These are phyloP conservation scores for Medicago lupulina DNA, from an alignment of 306 rosid genomes.

Conservation along the genomic window DNA sequence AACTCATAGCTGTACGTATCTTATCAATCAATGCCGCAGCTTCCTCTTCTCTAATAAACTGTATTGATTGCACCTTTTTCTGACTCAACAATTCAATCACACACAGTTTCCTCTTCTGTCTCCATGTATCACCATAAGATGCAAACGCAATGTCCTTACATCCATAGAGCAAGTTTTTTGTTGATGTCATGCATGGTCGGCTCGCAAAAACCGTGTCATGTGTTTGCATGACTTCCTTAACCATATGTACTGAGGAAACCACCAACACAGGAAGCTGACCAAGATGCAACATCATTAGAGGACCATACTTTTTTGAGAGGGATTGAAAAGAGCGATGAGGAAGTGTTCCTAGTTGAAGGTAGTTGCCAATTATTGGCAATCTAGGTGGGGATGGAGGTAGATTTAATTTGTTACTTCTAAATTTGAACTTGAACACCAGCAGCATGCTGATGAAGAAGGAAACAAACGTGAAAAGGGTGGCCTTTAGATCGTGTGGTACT, in stretches of 20 bases:
- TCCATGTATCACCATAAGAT: constrained; percentile 44
- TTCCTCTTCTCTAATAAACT: constrained; percentile 42
- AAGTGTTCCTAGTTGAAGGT: constrained; percentile 42
- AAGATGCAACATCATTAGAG: constrained; percentile 30
- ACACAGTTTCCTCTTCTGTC: constrained; percentile 46
- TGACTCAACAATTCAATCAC: constrained; percentile 41
- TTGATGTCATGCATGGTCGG: constrained; percentile 30
- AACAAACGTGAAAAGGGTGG: constrained; percentile 21
- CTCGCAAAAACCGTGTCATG: constrained; percentile 32
- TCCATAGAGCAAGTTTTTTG: constrained; percentile 31
- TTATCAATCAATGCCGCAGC: constrained; percentile 27
- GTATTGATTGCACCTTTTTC: constrained; percentile 40
- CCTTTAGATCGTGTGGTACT: background rate
- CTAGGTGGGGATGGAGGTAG: constrained; percentile 43
- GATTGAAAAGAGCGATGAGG: constrained; percentile 41
- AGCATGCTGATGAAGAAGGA: constrained; percentile 34
- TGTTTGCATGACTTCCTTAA: constrained; percentile 30
- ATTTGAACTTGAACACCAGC: constrained; percentile 23
- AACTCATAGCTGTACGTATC: constrained; percentile 13
- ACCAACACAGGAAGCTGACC: constrained; percentile 42
- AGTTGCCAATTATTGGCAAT: constrained; percentile 37
- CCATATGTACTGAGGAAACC: constrained; percentile 44
- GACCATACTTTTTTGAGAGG: constrained; percentile 36
- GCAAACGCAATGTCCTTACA: constrained; percentile 37
- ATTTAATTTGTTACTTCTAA: constrained; percentile 24